phyloP scores from a whole-genome alignment of 148 eudicot genomes.

The Amaranthus cruentus region DNA sequence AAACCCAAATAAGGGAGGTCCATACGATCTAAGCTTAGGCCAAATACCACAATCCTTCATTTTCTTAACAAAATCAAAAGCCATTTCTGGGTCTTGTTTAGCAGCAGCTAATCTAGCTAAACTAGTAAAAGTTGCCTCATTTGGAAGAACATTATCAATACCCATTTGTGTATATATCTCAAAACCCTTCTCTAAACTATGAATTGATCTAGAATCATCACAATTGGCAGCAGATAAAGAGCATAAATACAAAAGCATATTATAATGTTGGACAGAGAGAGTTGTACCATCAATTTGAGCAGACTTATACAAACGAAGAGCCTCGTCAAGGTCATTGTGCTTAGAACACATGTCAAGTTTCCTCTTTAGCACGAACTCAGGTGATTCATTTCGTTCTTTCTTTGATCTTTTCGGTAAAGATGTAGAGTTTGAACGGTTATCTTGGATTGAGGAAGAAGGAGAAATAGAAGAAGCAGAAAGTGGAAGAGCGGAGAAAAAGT shows the following conservation, averaged over 20 bases:
- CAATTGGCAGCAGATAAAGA: constrained; percentile 20
- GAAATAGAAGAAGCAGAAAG: not conserved
- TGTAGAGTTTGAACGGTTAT: too few species aligned
- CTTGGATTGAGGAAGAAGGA: not conserved
- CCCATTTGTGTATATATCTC: constrained; percentile 72
- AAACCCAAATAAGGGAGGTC: constrained; percentile 82
- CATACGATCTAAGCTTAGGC: constrained; percentile 78
- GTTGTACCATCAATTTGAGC: constrained; percentile 40
- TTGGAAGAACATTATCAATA: constrained; percentile 51
- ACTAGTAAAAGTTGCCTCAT: constrained; percentile 93
- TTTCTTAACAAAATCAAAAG: constrained; percentile 66
- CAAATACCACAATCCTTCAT: constrained; percentile 54
- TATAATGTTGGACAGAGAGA: constrained; percentile 50
- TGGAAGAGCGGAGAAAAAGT: too few species aligned
- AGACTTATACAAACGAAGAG: constrained; percentile 48
- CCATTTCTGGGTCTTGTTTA: constrained; percentile 76
- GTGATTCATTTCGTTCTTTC: constrained; percentile 38
- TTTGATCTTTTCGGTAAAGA: constrained; percentile 23
- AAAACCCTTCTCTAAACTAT: constrained; percentile 63
- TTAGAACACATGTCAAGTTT: constrained; percentile 68
- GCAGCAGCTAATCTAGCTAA: constrained; percentile 74
- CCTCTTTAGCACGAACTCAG: constrained; percentile 42
- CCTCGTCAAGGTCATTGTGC: constrained; percentile 41
- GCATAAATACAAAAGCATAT: constrained; percentile 71
- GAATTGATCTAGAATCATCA: constrained; percentile 2